Percentiles rank a stretch among this genome's conserved stretches.
Conservation (phyloP, 805 yeast genomes). For the Ogataea glucozyma region DNA sequence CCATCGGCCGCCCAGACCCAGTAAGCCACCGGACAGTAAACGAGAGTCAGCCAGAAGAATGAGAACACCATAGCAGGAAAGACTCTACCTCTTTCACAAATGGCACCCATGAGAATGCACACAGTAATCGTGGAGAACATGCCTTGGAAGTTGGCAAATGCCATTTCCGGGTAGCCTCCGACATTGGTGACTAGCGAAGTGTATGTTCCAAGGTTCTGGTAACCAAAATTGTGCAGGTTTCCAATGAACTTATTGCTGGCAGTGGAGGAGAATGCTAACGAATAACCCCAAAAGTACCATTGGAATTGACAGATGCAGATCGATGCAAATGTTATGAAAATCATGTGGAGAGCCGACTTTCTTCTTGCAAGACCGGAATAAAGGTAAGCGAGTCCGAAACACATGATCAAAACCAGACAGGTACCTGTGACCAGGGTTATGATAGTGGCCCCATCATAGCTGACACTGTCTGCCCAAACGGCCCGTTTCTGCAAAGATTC, state of each 20-base stretch:
- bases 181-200: slow-evolving; percentile 21
- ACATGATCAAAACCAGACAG: slow-evolving; percentile 82
- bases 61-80: slow-evolving; percentile 80
- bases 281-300: slow-evolving; percentile 99
- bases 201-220: slow-evolving; percentile 61
- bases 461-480: slow-evolving; percentile 26
- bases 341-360: slow-evolving; percentile 83
- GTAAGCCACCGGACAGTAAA: slow-evolving; percentile 91
- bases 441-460: slow-evolving; percentile 48
- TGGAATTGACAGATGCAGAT: slow-evolving; percentile 66
- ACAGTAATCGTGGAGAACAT: slow-evolving; percentile 91
- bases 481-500: slow-evolving; percentile 21
- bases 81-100: slow-evolving; percentile 90
- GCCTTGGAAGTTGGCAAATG: slow-evolving; percentile 84
- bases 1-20: slow-evolving; percentile 96
- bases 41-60: slow-evolving; percentile 87
- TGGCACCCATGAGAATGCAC: slow-evolving; percentile 89
- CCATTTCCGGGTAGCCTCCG: slow-evolving; percentile 71
- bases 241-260: slow-evolving; percentile 89
- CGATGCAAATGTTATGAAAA: slow-evolving; percentile 76
- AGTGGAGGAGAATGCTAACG: slow-evolving; percentile 79
- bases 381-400: slow-evolving; percentile 90
- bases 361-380: slow-evolving; percentile 90
- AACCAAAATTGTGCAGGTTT: slow-evolving; percentile 78
- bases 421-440: slow-evolving; percentile 59